Conservation (phyloP, 2,329 filamentous ascomycete species). For the Alternaria sp. region DNA sequence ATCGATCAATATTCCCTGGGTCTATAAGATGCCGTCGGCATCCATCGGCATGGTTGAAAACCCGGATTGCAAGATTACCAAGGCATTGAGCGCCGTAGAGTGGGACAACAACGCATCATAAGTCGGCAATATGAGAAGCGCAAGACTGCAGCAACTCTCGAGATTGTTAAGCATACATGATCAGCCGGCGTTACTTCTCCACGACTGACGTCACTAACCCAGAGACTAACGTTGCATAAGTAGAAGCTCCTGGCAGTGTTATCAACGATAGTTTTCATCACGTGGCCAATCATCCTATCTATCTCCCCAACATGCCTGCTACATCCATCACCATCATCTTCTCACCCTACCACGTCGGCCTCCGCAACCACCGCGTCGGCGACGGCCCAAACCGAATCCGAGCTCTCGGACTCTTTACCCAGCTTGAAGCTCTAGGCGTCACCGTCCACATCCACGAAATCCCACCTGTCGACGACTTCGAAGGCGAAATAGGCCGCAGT, state of each 20-base stretch:
- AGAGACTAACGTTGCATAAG: neutral
- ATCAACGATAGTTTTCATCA: neutral
- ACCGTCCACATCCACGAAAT: neutral
- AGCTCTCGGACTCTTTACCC: conserved; percentile 32
- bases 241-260: neutral
- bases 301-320: neutral
- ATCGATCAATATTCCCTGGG: neutral
- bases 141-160: neutral
- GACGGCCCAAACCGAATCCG: conserved; percentile 47
- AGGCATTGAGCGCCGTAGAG: neutral
- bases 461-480: conserved; percentile 42
- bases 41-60: neutral
- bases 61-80: neutral
- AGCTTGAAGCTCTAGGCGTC: conserved; percentile 22
- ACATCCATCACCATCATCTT: conserved; percentile 6
- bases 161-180: neutral
- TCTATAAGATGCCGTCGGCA: neutral
- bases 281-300: neutral
- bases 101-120: neutral
- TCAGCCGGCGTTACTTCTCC: neutral
- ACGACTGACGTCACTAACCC: neutral
- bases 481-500: conserved; percentile 51
- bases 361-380: conserved; percentile 47
- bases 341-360: conserved; percentile 52
- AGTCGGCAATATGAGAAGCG: neutral